Percentiles rank a stretch among this genome's conserved stretches.
Evolutionary conservation across 1,284 basidiomycete species (phyloP).

Genomic region (Sphaerobolus stellatus): DNA sequence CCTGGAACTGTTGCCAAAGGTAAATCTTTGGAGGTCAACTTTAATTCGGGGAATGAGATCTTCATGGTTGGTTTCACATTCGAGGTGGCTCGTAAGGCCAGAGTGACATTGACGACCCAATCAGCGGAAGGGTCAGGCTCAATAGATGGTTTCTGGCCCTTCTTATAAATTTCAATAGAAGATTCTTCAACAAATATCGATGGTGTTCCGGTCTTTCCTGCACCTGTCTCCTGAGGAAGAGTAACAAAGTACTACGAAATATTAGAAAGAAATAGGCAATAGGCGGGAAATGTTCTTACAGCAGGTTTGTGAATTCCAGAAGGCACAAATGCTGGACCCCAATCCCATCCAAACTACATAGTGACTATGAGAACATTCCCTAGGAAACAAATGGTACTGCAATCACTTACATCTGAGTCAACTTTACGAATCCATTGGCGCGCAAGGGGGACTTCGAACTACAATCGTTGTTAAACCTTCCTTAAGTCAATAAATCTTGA

Average conservation of each 20-base stretch:
- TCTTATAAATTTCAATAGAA: constrained; percentile 55
- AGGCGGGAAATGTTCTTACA: background rate
- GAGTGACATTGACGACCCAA: constrained; percentile 56
- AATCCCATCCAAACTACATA: constrained; percentile 22
- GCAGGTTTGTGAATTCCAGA: constrained; percentile 55
- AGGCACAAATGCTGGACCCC: constrained; percentile 58
- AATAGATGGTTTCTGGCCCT: constrained; percentile 43
- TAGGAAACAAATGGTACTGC: background rate
- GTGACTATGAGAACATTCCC: background rate
- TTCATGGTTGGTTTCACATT: constrained; percentile 37
- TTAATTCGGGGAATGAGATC: constrained; percentile 49
- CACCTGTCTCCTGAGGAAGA: constrained; percentile 1
- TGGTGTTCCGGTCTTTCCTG: constrained; percentile 15
- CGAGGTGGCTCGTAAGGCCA: constrained; percentile 47
- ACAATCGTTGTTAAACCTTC: constrained; percentile 1
- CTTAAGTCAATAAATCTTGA: background rate
- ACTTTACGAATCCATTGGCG: constrained; percentile 53
- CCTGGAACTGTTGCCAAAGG: constrained; percentile 30
- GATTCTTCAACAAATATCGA: constrained; percentile 52
- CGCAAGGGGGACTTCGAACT: constrained; percentile 53
- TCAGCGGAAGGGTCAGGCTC: constrained; percentile 44
- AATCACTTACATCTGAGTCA: constrained; percentile 46
- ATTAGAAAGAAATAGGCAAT: too few species aligned
- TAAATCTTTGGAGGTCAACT: constrained; percentile 34
- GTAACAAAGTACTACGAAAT: constrained; percentile 10